These are phyloP conservation scores for Stylonectria norvegica DNA, from an alignment of 2,329 filamentous ascomycete genomes.

Conservation along the genomic window DNA sequence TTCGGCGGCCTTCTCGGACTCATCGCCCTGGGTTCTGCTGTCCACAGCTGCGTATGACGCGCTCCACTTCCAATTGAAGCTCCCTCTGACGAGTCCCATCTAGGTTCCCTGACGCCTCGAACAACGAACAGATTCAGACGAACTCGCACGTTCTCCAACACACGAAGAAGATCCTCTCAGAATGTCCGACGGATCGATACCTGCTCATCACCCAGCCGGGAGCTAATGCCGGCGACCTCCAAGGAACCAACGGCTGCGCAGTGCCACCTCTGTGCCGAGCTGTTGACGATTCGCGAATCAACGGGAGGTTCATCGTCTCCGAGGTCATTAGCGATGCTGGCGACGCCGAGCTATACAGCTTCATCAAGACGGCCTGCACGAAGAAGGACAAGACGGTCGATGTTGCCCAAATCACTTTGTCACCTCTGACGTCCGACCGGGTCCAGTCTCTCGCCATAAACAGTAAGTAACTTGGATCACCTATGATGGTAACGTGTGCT, in stretches of 20 bases:
- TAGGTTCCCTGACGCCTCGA: conserved; percentile 34
- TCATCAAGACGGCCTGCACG: conserved; percentile 47
- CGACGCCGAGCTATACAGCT: conserved; percentile 38
- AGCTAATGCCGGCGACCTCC: conserved; percentile 67
- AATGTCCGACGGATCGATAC: conserved; percentile 73
- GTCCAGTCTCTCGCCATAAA: conserved; percentile 46
- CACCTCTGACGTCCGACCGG: conserved; percentile 40
- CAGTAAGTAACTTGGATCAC: conserved; percentile 40
- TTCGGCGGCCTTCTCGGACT: conserved; percentile 74
- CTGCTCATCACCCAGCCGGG: conserved; percentile 75
- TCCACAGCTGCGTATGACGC: conserved; percentile 73
- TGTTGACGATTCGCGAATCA: conserved; percentile 33
- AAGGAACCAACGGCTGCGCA: conserved; percentile 46
- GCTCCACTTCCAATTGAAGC: conserved; percentile 15
- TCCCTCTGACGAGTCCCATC: conserved; percentile 18
- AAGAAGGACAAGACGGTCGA: conserved; percentile 35
- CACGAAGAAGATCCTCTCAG: conserved; percentile 52
- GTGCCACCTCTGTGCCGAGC: conserved; percentile 50
- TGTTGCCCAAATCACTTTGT: conserved; percentile 41
- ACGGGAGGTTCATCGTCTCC: conserved; percentile 46
- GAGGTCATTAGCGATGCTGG: conserved; percentile 55
- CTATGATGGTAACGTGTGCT: no score
- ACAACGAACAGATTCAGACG: conserved; percentile 47
- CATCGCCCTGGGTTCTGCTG: conserved; percentile 84
- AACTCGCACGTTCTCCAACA: conserved; percentile 41